Evolutionary conservation across 305 asterid species (phyloP).

Genomic region (Fraxinus nigra): DNA sequence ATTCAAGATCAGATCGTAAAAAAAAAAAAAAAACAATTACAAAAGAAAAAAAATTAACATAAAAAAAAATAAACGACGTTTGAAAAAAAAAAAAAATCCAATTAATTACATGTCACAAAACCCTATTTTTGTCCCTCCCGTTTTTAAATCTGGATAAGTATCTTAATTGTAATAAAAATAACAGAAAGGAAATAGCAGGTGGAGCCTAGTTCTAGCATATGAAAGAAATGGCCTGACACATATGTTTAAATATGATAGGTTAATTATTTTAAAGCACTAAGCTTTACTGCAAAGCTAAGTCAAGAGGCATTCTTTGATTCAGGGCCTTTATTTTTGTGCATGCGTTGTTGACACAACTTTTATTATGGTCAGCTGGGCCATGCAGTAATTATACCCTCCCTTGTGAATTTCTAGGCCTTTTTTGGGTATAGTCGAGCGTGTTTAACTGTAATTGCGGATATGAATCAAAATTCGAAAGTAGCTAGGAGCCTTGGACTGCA

Average conservation of each 20-base stretch:
- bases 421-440: not conserved
- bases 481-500: not conserved
- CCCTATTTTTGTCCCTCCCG: too few relatives aligned
- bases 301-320: not conserved
- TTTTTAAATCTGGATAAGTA: too few relatives aligned
- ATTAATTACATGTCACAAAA: too few relatives aligned
- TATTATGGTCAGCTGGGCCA: not conserved
- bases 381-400: not conserved
- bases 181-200: not conserved
- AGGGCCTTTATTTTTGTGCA: not conserved
- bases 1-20: too few relatives aligned
- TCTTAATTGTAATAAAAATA: not conserved
- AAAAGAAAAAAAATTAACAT: too few relatives aligned
- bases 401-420: not conserved
- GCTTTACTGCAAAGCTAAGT: slow-evolving; percentile 1
- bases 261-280: not conserved
- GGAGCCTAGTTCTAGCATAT: not conserved
- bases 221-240: not conserved
- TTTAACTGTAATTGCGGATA: not conserved
- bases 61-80: too few relatives aligned
- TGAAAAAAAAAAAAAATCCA: too few relatives aligned
- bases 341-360: not conserved
- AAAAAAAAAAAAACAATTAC: too few relatives aligned
- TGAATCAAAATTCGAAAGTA: not conserved
- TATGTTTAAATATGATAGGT: not conserved